phyloP scores from a whole-genome alignment of 23 red algal genomes.

The Gracilaria vermiculophylla region DNA sequence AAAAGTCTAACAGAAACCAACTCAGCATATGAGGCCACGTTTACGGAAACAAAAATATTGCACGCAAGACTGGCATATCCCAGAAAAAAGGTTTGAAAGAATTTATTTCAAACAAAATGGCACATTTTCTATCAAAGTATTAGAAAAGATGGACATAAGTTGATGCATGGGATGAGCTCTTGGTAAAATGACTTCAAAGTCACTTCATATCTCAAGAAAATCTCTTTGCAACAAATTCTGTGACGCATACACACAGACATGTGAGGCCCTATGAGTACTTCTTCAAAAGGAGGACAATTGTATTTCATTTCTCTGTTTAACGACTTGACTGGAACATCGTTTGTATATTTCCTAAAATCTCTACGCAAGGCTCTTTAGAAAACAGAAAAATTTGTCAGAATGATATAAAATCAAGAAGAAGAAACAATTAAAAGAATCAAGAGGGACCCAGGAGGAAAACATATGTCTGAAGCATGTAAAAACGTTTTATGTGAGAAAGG shows the following conservation, averaged over 20 bases:
- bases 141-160: not conserved
- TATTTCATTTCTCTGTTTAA: slow-evolving; percentile 30
- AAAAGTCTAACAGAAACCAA: not conserved
- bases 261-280: not conserved
- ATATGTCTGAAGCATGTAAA: not conserved
- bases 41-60: not conserved
- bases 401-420: not conserved
- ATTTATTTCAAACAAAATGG: not conserved
- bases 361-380: not conserved
- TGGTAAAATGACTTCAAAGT: not conserved
- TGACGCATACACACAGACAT: slow-evolving; percentile 1
- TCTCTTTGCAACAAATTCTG: not conserved
- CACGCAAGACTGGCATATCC: not conserved
- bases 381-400: not conserved
- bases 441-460: slow-evolving; percentile 29
- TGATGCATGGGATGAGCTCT: not conserved
- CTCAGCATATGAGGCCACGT: not conserved
- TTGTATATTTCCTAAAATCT: not conserved
- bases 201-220: not conserved
- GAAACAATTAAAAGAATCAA: not conserved
- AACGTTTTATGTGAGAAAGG: slow-evolving; percentile 7
- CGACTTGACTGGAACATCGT: not conserved
- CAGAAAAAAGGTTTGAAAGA: not conserved
- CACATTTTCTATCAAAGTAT: not conserved
- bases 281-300: not conserved